A percentile compares a stretch with the other conserved stretches of the same genome.
Evolutionary conservation across 257 asterid species (phyloP).

Genomic region (Haberlea rhodopensis): DNA sequence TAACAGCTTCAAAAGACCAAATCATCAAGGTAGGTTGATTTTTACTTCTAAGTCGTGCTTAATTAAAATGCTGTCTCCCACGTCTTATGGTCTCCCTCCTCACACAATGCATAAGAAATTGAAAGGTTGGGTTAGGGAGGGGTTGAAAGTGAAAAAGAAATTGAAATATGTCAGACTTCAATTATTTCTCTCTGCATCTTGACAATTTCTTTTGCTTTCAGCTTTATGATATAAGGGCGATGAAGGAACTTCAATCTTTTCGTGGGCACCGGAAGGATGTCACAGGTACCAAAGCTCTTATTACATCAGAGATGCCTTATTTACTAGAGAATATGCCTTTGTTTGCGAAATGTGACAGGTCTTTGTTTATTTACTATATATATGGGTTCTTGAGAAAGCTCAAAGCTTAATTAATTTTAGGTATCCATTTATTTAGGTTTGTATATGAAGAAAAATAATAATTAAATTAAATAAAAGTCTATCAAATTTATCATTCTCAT

Average conservation of each 20-base stretch:
- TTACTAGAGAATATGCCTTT: conserved; percentile 21
- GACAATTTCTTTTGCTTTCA: conserved; percentile 33
- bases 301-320: conserved; percentile 20
- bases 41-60: conserved; percentile 13
- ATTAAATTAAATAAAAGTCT: not conserved
- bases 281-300: conserved; percentile 52
- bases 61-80: conserved; percentile 16
- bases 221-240: conserved; percentile 97
- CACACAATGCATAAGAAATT: not conserved
- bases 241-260: conserved; percentile 97
- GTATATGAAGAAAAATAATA: not conserved
- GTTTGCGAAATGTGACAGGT: conserved; percentile 14
- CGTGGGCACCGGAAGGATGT: conserved; percentile 97
- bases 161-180: conserved; percentile 1
- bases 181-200: conserved; percentile 18
- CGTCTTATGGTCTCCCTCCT: conserved; percentile 13
- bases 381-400: conserved; percentile 22
- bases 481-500: not conserved
- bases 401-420: conserved; percentile 9
- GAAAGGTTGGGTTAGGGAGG: not conserved
- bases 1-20: conserved; percentile 96
- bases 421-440: conserved; percentile 4
- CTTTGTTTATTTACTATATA: conserved; percentile 14
- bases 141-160: not conserved
- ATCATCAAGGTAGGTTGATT: conserved; percentile 64